phyloP scores from a whole-genome alignment of 352 stramenopile species.

The Blastocystis hominis region DNA sequence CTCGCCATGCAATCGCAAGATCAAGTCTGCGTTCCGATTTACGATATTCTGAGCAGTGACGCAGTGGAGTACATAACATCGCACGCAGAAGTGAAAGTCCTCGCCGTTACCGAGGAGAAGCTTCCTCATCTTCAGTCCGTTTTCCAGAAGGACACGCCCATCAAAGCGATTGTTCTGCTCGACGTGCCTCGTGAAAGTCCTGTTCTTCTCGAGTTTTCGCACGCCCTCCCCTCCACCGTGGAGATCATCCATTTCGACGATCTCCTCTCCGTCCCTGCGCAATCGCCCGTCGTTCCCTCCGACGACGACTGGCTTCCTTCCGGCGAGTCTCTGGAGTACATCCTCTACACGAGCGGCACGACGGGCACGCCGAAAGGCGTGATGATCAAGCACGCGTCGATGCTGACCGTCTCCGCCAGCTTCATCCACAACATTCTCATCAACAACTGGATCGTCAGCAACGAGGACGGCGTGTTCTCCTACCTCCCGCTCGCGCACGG shows the following conservation, averaged over 20 bases:
- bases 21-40: slow-evolving; percentile 14
- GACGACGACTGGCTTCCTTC: not conserved
- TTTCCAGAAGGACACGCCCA: not conserved
- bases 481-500: slow-evolving; percentile 90
- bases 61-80: not conserved
- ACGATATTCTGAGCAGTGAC: not conserved
- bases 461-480: slow-evolving; percentile 78
- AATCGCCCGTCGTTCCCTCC: not conserved
- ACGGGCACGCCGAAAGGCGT: slow-evolving; percentile 88
- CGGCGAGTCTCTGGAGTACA: slow-evolving; percentile 30
- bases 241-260: slow-evolving; percentile 12
- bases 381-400: slow-evolving; percentile 78
- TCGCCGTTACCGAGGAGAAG: slow-evolving; percentile 23
- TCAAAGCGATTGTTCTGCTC: not conserved
- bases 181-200: not conserved
- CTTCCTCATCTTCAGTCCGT: not conserved
- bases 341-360: slow-evolving; percentile 87
- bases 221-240: not conserved
- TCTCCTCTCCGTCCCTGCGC: not conserved
- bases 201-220: not conserved
- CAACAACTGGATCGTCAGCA: slow-evolving; percentile 59
- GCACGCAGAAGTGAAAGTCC: not conserved
- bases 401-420: slow-evolving; percentile 65
- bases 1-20: slow-evolving; percentile 27
- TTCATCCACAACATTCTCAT: slow-evolving; percentile 56